Evolutionary conservation across 768 basidiomycete genomes (phyloP), one percentile per base, ranked within the genome.

Genomic region (Amanita brunnescens): DNA sequence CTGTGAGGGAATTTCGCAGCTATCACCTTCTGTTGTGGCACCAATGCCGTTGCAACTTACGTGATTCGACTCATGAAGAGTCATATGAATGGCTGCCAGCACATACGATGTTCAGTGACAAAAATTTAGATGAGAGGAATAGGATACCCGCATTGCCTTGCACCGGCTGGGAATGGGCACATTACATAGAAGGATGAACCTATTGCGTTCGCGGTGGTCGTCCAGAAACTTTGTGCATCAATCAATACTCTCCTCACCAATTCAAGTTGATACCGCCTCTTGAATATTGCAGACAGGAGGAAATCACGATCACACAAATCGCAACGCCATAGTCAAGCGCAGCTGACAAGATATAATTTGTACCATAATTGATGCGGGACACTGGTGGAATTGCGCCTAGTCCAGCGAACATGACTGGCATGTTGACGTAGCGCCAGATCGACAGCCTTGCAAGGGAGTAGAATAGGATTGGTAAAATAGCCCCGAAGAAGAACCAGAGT

Each of bases 361-460:
- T 90, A 92, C 40, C 87, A 65, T 88, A 94, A 74, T 94, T 96
- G 77, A 93, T 80, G n/a, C 91, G 92, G 0, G 79, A 80, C 6
- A 81, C 90, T 3, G 92, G 90, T 0, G 94, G 95, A 58, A 96
- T 82, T 26, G 70, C 74, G 54, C 73, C 70, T 12, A 87, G 70
- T 21, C 87, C 87, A 26, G 80, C 78, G 62, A 94, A 83, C 61
- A 88, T 74, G n/a, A 95, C 86, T 10, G 93, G 91, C 24, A 91
- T 75, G 71, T 94, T 94, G 71, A 96, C 71, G 63, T 90, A 91
- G 43, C 86, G 76, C 80, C 82, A 88, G 70, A 80, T 76, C 21
- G 87, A 90, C 38, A 85, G 80, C 54, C 81, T 83, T 9, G 88
- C 83, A 54, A 89, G 84, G 67, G 84, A 72, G 71, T 87, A 92